Evolutionary conservation across 2,329 filamentous ascomycete genomes (phyloP).

Genomic region (Fusarium nelsonii): DNA sequence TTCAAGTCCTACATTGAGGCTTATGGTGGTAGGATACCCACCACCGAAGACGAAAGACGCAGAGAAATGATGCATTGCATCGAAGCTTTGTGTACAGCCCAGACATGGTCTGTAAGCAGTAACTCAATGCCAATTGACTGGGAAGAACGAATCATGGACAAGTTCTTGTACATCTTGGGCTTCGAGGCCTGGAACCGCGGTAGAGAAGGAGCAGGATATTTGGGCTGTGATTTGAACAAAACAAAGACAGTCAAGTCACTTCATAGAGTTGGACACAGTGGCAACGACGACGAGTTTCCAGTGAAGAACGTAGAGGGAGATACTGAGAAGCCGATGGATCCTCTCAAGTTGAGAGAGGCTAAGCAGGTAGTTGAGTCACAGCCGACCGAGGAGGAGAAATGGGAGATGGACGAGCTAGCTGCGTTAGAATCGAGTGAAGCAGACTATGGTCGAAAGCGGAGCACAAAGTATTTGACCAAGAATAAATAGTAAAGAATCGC

Average conservation of each 20-base stretch:
- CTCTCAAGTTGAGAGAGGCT: constrained; percentile 3
- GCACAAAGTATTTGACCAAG: neutral
- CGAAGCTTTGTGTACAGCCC: neutral
- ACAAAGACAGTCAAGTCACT: neutral
- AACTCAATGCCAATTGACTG: neutral
- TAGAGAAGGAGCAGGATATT: neutral
- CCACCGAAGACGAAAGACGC: accelerated
- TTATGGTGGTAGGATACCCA: accelerated
- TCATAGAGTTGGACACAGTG: accelerated
- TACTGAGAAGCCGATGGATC: neutral
- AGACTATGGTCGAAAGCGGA: constrained; percentile 11
- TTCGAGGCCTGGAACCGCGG: constrained; percentile 16
- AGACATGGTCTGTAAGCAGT: neutral
- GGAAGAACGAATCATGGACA: neutral
- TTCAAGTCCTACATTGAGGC: neutral
- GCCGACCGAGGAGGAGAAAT: neutral
- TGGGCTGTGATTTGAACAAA: constrained; percentile 1
- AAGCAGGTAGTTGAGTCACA: neutral
- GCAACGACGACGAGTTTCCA: accelerated
- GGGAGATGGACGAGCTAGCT: neutral
- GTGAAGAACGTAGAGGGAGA: accelerated
- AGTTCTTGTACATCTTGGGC: neutral
- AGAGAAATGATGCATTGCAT: neutral
- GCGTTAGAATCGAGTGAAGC: neutral
- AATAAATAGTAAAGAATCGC: neutral